A percentile compares a stretch with the other conserved stretches of the same genome.
phyloP scores from a whole-genome alignment of 306 rosid species.

The Spatholobus suberectus region DNA sequence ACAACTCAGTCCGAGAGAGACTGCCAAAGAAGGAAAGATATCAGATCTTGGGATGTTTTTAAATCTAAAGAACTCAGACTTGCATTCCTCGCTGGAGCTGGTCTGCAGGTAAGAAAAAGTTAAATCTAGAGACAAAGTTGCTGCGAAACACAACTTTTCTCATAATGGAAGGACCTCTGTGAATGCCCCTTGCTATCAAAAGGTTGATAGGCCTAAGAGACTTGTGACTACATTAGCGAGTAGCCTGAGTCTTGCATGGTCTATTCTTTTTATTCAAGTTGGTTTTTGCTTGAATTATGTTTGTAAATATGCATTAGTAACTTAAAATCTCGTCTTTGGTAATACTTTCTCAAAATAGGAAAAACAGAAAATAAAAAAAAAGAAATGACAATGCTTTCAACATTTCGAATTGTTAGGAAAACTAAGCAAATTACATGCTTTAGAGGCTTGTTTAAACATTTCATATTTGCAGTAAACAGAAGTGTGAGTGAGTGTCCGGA shows the following conservation, averaged over 20 bases:
- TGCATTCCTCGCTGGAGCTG: constrained; percentile 89
- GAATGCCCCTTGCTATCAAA: constrained; percentile 21
- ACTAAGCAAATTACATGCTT: constrained; percentile 15
- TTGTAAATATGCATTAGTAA: not conserved
- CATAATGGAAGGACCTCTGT: constrained; percentile 17
- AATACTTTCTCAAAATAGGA: not conserved
- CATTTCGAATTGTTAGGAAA: not conserved
- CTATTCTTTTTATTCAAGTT: not conserved
- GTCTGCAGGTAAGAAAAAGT: constrained; percentile 71
- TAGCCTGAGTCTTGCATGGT: not conserved
- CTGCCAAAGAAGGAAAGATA: constrained; percentile 45
- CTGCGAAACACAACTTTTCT: not conserved
- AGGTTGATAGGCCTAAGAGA: not conserved
- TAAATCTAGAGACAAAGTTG: not conserved
- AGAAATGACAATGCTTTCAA: not conserved
- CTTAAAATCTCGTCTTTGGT: not conserved
- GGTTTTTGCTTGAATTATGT: constrained; percentile 21
- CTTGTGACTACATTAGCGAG: not conserved
- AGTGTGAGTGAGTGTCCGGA: too few species aligned
- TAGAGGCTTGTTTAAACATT: not conserved
- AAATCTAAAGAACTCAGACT: constrained; percentile 76
- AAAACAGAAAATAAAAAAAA: not conserved
- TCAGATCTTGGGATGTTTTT: constrained; percentile 65
- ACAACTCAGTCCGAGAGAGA: constrained; percentile 71
- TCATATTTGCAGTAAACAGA: not conserved